Conservation (phyloP, 352 stramenopile genomes). For the Globisporangium ultimum region DNA sequence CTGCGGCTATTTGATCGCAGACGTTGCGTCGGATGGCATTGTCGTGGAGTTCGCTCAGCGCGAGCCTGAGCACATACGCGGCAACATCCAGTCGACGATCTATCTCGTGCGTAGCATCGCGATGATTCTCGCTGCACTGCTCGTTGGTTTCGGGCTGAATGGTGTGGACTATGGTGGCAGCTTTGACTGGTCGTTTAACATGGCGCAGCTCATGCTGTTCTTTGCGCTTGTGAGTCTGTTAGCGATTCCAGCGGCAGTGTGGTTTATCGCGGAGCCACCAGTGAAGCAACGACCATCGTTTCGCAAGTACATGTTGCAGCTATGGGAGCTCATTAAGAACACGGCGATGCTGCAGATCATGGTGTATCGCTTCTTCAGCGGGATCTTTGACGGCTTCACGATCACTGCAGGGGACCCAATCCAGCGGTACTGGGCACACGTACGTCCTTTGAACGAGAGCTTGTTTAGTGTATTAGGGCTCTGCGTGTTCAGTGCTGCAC, state of each 20-base stretch:
- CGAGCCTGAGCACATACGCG: constrained; percentile 24
- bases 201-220: constrained; percentile 23
- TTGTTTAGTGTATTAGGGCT: constrained; percentile 26
- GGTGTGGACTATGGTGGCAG: constrained; percentile 29
- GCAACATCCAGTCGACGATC: constrained; percentile 39
- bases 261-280: constrained; percentile 18
- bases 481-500: constrained; percentile 21
- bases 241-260: constrained; percentile 18
- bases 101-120: constrained; percentile 38
- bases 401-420: constrained; percentile 25
- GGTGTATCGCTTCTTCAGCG: constrained; percentile 40
- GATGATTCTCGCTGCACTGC: constrained; percentile 24
- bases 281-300: constrained; percentile 8
- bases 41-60: constrained; percentile 43
- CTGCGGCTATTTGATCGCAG: constrained; percentile 33
- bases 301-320: constrained; percentile 15
- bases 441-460: constrained; percentile 35
- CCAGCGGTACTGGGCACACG: constrained; percentile 31
- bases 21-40: constrained; percentile 36
- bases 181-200: constrained; percentile 31
- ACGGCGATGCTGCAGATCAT: constrained; percentile 38
- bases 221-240: constrained; percentile 16
- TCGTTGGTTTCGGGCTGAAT: constrained; percentile 37
- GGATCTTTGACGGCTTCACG: constrained; percentile 31
- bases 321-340: constrained; percentile 30